Base-by-base conservation (phyloP, 75 land plant species). In the Pinus tabuliformis region DNA sequence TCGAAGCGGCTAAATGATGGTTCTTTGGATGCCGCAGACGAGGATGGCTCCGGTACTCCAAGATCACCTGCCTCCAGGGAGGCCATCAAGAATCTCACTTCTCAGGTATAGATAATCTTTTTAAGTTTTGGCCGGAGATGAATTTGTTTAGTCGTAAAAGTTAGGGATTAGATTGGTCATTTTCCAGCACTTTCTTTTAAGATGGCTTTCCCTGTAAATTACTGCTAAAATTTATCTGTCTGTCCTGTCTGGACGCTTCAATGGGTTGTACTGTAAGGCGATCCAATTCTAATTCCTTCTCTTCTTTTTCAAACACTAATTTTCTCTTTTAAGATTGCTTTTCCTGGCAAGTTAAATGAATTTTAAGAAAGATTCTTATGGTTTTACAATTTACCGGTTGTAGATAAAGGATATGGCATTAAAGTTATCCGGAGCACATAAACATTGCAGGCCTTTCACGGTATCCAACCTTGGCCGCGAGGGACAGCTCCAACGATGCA, bases 341-440 rank as follows among this genome's bases (percentile, higher is more conserved):
- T 57, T 73, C 7, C 70, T 58, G 14, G 11, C 26, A 72, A 45
- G 15, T 22, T 52, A 7, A 15, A 14, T 49, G 33, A 21, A 12
- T 21, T 56, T 16, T 5, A 52, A 73, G 30, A 21, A 21, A 39
- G n/a, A 5, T 56, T 72, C 11, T 11, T 62, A 24, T 13, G 26
- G 26, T 30, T 66, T n/a, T 39, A 49, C 12, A 57, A 24, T 5
- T 28, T 49, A 9, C 20, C 62, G 61, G 70, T 71, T 75, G 57
- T 86, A 95, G 98, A 89, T 95, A 80, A 95, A 92, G 87, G 98
- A 89, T 72, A 85, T 95, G 83, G 98, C 92, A 3, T 37, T 92
- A 71, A 92, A 90, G 81, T 86, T 94, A 1, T 89, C 98, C 0
- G 94, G 96, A 37, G 95, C 95, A 13, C 89, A 91, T 75, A 81